phyloP scores from a whole-genome alignment of 2,329 filamentous ascomycete species.

The Calonectria leucothoes region DNA sequence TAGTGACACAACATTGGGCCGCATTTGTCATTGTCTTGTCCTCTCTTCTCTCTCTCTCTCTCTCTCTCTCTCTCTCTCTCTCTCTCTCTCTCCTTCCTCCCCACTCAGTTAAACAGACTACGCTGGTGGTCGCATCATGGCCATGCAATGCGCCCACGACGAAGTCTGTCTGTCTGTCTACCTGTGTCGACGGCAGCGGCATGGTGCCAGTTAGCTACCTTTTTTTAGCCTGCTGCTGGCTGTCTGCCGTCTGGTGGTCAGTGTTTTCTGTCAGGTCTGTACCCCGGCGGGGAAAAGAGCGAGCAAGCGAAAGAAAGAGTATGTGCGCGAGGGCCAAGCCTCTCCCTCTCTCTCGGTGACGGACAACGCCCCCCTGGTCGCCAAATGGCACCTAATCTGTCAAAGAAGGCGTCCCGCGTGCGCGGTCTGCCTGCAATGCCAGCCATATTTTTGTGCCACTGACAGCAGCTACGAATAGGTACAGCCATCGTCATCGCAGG shows the following conservation, averaged over 20 bases:
- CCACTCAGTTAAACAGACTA: neutral
- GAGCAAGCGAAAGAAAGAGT: neutral
- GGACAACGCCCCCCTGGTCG: neutral
- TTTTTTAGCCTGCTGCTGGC: neutral
- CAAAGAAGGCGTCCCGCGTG: neutral
- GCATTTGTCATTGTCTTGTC: neutral
- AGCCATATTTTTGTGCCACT: neutral
- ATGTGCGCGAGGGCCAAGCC: neutral
- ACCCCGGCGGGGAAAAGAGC: neutral
- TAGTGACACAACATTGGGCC: neutral
- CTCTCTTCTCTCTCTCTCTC: neutral
- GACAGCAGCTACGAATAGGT: neutral
- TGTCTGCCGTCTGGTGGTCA: neutral
- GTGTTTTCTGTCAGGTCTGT: neutral
- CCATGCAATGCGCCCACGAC: neutral
- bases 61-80: too few species aligned
- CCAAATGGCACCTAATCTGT: neutral
- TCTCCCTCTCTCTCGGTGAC: too few species aligned
- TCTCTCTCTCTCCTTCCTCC: too few species aligned
- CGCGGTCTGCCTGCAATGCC: neutral
- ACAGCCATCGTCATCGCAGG: neutral
- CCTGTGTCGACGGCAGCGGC: neutral
- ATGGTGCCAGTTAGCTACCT: neutral
- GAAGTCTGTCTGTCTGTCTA: too few species aligned
- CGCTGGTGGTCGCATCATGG: neutral